A percentile compares a stretch with the other conserved stretches of the same genome.
Evolutionary conservation across 768 basidiomycete species (phyloP).

Genomic region (Melanogaster broomeanus): DNA sequence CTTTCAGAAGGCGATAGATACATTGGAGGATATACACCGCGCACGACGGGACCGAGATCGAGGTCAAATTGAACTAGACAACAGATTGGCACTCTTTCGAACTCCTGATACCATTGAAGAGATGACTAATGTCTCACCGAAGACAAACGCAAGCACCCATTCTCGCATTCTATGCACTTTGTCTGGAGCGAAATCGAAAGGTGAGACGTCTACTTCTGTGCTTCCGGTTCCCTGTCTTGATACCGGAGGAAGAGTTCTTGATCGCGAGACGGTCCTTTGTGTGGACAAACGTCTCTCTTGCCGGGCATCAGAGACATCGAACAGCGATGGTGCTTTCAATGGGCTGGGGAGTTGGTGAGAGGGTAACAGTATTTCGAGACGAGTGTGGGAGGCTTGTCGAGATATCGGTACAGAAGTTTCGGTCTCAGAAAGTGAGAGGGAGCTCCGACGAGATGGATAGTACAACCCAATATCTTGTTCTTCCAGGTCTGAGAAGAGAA

Average conservation of each 20-base stretch:
- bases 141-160: conserved; percentile 69
- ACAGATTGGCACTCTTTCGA: not conserved
- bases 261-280: conserved; percentile 39
- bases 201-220: conserved; percentile 41
- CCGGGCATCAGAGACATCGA: conserved; percentile 24
- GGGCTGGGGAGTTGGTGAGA: conserved; percentile 3
- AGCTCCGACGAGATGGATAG: conserved; percentile 26
- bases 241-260: conserved; percentile 46
- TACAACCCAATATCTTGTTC: conserved; percentile 32
- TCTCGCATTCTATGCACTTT: conserved; percentile 52
- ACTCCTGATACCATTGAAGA: not conserved
- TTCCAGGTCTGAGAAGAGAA: conserved; percentile 17
- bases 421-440: conserved; percentile 22
- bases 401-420: conserved; percentile 23
- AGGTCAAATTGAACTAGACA: conserved; percentile 82
- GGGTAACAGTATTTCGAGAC: conserved; percentile 4
- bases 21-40: conserved; percentile 68
- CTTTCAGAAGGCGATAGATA: conserved; percentile 63
- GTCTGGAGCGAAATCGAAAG: conserved; percentile 48
- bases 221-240: conserved; percentile 29
- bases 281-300: conserved; percentile 9
- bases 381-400: conserved; percentile 15
- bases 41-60: conserved; percentile 81
- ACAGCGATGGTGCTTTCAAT: conserved; percentile 38
- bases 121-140: conserved; percentile 49